Evolutionary conservation across 495 filamentous ascomycete species (phyloP).

Genomic region (Oidiodendron maius): DNA sequence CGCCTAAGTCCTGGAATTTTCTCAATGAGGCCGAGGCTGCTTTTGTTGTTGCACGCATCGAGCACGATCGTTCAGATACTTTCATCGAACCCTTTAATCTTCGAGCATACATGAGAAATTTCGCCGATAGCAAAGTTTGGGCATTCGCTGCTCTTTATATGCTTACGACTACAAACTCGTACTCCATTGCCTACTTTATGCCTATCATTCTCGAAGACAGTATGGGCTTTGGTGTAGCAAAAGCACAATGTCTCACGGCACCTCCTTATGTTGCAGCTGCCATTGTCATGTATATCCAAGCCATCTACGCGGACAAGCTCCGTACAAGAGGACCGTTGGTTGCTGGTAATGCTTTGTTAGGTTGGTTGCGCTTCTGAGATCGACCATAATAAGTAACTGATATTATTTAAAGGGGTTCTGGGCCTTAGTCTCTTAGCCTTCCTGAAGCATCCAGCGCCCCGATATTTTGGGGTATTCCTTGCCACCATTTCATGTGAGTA

Average conservation of each 20-base stretch:
- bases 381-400: too few relatives aligned
- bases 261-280: slow-evolving; percentile 57
- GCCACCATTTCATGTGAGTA: too few relatives aligned
- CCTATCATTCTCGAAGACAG: slow-evolving; percentile 54
- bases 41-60: slow-evolving; percentile 53
- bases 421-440: slow-evolving; percentile 50
- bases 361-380: too few relatives aligned
- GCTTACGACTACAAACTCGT: slow-evolving; percentile 35
- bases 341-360: slow-evolving; percentile 43
- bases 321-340: slow-evolving; percentile 52
- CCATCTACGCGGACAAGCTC: slow-evolving; percentile 51
- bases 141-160: slow-evolving; percentile 28
- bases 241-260: slow-evolving; percentile 55
- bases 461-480: slow-evolving; percentile 62
- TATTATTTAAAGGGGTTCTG: slow-evolving; percentile 29
- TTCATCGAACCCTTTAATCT: slow-evolving; percentile 43
- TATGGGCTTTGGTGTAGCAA: slow-evolving; percentile 52
- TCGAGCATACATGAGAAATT: slow-evolving; percentile 40
- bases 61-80: slow-evolving; percentile 53
- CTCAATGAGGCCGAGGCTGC: slow-evolving; percentile 43
- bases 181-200: slow-evolving; percentile 63
- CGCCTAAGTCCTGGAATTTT: slow-evolving; percentile 47
- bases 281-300: slow-evolving; percentile 49
- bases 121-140: slow-evolving; percentile 55
- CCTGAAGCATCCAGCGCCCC: too few relatives aligned